A percentile compares a stretch with the other conserved stretches of the same genome.
phyloP scores from a whole-genome alignment of 495 filamentous ascomycete genomes.

The Letharia lupina region DNA sequence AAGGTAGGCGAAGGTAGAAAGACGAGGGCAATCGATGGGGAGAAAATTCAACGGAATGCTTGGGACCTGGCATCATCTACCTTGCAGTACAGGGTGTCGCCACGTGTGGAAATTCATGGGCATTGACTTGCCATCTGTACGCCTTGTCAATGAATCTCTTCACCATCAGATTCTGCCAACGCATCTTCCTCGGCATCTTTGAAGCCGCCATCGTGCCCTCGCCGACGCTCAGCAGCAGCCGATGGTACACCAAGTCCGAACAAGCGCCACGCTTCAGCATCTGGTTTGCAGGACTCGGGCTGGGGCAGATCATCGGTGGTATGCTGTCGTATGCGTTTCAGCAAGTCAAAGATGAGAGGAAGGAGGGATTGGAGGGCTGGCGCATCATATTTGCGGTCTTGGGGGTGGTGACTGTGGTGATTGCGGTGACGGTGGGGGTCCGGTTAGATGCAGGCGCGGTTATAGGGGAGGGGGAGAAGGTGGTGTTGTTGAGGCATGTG shows the following conservation, averaged over 20 bases:
- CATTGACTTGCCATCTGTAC: too few species aligned
- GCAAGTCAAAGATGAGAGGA: constrained; percentile 33
- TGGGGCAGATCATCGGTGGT: constrained; percentile 55
- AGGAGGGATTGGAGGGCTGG: constrained; percentile 45
- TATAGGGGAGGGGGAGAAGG: constrained; percentile 45
- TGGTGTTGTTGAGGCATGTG: constrained; percentile 28
- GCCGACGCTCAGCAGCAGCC: constrained; percentile 41
- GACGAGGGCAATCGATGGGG: too few species aligned
- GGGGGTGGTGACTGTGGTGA: constrained; percentile 48
- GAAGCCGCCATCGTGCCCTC: constrained; percentile 56
- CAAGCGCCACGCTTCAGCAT: constrained; percentile 53
- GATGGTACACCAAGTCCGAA: constrained; percentile 58
- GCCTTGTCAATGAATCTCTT: too few species aligned
- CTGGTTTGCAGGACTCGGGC: constrained; percentile 58
- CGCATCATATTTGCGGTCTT: constrained; percentile 55
- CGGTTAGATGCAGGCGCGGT: constrained; percentile 39
- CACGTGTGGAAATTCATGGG: too few species aligned
- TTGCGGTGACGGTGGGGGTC: constrained; percentile 39
- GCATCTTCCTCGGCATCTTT: constrained; percentile 53
- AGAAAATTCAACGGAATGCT: too few species aligned
- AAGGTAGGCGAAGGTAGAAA: too few species aligned
- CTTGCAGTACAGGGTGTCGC: too few species aligned
- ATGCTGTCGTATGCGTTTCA: constrained; percentile 55
- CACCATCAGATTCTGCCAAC: constrained; percentile 39
- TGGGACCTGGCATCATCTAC: too few species aligned